Conservation (phyloP, 331 rosid genomes). For the Telfairia occidentalis region DNA sequence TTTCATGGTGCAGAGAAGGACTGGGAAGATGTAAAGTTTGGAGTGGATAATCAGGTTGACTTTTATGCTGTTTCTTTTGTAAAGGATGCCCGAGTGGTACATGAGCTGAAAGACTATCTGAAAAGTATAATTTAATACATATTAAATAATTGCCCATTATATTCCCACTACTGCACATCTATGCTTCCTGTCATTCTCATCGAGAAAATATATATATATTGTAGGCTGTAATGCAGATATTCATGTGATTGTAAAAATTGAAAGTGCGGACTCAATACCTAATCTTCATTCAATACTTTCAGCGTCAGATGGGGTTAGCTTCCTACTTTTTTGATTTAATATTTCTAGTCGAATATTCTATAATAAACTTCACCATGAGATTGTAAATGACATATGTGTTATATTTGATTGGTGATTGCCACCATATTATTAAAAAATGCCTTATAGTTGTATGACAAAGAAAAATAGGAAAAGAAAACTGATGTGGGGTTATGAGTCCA, state of each 20-base stretch:
- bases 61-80: constrained; percentile 93
- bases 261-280: constrained; percentile 91
- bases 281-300: constrained; percentile 87
- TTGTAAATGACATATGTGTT: background rate
- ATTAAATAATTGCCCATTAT: constrained; percentile 1
- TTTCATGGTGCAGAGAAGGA: constrained; percentile 57
- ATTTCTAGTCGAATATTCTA: background rate
- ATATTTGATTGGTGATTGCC: background rate
- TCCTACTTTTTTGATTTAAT: constrained; percentile 10
- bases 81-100: constrained; percentile 78
- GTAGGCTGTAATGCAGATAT: constrained; percentile 70
- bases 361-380: background rate
- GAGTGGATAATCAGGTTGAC: constrained; percentile 91
- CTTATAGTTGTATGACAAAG: background rate
- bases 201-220: background rate
- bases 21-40: constrained; percentile 97
- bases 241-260: constrained; percentile 81
- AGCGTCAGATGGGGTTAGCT: constrained; percentile 92
- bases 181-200: background rate
- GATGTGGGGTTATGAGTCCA: background rate
- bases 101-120: constrained; percentile 76
- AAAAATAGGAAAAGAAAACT: background rate
- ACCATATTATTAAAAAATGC: background rate
- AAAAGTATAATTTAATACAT: constrained; percentile 30
- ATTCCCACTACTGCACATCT: constrained; percentile 2